phyloP scores from a whole-genome alignment of 305 asterid genomes.

The Solanum hybrid region DNA sequence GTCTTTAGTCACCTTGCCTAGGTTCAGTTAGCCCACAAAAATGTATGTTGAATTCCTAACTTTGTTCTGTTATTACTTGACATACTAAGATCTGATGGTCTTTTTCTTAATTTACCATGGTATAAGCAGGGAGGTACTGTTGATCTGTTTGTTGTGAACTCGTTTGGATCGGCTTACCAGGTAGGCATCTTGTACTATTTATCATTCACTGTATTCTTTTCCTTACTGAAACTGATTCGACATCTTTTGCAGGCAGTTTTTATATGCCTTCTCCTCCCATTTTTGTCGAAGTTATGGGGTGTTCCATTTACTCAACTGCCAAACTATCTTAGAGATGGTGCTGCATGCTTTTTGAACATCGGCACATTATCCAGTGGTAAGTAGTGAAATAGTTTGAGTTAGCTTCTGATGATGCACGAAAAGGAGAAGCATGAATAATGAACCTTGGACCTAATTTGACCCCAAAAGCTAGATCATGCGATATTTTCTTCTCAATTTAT shows the following conservation, averaged over 20 bases:
- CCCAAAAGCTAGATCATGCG: neutral
- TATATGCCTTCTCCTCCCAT: slow-evolving; percentile 86
- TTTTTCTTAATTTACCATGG: neutral
- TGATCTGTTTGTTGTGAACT: slow-evolving; percentile 88
- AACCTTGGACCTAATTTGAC: neutral
- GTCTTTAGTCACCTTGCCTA: neutral
- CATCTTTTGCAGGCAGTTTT: slow-evolving; percentile 57
- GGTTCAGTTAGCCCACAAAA: neutral
- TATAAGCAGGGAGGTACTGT: slow-evolving; percentile 60
- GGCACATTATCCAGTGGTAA: slow-evolving; percentile 61
- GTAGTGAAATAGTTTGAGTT: slow-evolving; percentile 11
- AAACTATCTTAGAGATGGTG: slow-evolving; percentile 74
- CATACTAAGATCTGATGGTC: neutral
- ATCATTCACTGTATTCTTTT: slow-evolving; percentile 1
- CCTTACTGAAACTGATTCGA: slow-evolving; percentile 18
- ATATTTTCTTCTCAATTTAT: neutral
- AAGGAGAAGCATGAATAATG: neutral
- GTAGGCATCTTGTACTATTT: slow-evolving; percentile 15
- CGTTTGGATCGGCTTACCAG: slow-evolving; percentile 96
- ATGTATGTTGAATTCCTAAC: neutral
- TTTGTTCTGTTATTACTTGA: neutral
- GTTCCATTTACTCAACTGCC: slow-evolving; percentile 79
- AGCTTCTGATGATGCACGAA: neutral
- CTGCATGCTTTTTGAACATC: slow-evolving; percentile 88
- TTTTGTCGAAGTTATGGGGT: slow-evolving; percentile 91